Base-by-base conservation (phyloP, 1,284 basidiomycete genomes). In the Papiliotrema laurentii region DNA sequence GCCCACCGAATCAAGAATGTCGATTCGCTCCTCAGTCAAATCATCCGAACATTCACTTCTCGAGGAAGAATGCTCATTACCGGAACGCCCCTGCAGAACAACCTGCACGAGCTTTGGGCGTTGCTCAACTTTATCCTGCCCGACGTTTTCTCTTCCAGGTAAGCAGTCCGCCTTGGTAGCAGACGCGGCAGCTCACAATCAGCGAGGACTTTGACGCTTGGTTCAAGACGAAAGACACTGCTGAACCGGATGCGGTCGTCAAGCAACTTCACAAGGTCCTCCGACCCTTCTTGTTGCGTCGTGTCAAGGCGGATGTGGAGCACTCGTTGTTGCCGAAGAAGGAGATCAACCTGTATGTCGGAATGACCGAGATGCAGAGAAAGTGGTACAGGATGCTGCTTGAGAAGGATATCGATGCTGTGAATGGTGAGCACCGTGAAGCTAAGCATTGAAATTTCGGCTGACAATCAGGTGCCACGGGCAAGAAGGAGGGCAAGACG, bases 1-100 rank as follows among this genome's bases (percentile, higher is more conserved):
- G 96, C 94, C 0, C 96, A 98, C 68, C 87, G 94, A 33, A 98
- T 99, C 82, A 98, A 98, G 79, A 98, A 98, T 64, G 92, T 94
- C 63, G 91, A 98, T 70, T 97, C 91, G 26, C 87, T 97, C 63
- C 81, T 99, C 11, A 87, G 86, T 16, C 91, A 97, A 75, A 97
- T 98, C 64, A 92, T 98, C 46, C 84, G 94, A 54, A 79, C 87
- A 3, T 98, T 97, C 75, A 83, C 83, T 60, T 89, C 86, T 39
- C 83, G 94, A 36, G 90, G 89, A 1, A 80, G 96, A 30, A 76
- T 98, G 49, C 79, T 99, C 47, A 98, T 99, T 66, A 98, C 94
- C 1, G 96, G 94, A 30, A 98, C 94, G 14, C 96, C 94, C 1
- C 78, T 98, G 41, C 96, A 97, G 75, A 99, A 98, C 77, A 97